Percentiles rank a stretch among this genome's conserved stretches.
These are phyloP conservation scores for Auxenochlorella protothecoides DNA, from an alignment of 139 green algal species.

Conservation along the genomic window DNA sequence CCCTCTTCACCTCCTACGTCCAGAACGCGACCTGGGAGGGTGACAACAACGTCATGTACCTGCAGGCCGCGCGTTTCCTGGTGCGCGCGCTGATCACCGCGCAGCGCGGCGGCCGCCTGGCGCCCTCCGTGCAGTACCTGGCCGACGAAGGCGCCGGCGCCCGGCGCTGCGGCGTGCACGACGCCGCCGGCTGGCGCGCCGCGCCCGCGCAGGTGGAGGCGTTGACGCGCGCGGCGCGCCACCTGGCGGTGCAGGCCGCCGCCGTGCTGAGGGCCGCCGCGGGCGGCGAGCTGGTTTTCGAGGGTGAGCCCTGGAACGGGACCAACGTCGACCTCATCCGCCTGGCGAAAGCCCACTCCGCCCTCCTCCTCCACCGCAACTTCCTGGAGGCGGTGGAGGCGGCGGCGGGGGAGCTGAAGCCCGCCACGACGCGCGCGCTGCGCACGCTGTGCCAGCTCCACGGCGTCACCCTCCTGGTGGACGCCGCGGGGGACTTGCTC, in stretches of 20 bases:
- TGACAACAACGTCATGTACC: conserved; percentile 75
- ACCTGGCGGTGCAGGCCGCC: conserved; percentile 15
- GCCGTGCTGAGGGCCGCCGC: conserved; percentile 21
- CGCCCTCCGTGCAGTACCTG: conserved; percentile 52
- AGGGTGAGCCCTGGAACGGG: conserved; percentile 67
- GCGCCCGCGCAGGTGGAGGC: conserved; percentile 9
- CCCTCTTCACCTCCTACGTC: conserved; percentile 69
- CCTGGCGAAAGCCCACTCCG: conserved; percentile 41
- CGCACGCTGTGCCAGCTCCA: conserved; percentile 50
- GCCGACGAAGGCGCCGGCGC: neutral
- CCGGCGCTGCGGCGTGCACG: conserved; percentile 14
- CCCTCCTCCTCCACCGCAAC: conserved; percentile 44
- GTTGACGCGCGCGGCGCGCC: conserved; percentile 13
- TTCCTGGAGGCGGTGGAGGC: conserved; percentile 32
- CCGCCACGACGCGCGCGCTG: conserved; percentile 32
- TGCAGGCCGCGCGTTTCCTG: conserved; percentile 69
- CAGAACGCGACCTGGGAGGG: conserved; percentile 92
- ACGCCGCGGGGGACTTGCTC: conserved; percentile 47
- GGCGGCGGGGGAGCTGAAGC: conserved; percentile 7
- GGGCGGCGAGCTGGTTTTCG: conserved; percentile 45
- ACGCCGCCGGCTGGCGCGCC: conserved; percentile 22
- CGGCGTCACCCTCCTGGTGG: conserved; percentile 37
- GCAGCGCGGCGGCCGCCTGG: conserved; percentile 13
- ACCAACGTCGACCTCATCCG: conserved; percentile 59
- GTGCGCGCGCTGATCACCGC: conserved; percentile 50